A percentile compares a stretch with the other conserved stretches of the same genome.
These are phyloP conservation scores for Tubosaeta sp. DNA, from an alignment of 768 basidiomycete genomes.

Conservation along the genomic window DNA sequence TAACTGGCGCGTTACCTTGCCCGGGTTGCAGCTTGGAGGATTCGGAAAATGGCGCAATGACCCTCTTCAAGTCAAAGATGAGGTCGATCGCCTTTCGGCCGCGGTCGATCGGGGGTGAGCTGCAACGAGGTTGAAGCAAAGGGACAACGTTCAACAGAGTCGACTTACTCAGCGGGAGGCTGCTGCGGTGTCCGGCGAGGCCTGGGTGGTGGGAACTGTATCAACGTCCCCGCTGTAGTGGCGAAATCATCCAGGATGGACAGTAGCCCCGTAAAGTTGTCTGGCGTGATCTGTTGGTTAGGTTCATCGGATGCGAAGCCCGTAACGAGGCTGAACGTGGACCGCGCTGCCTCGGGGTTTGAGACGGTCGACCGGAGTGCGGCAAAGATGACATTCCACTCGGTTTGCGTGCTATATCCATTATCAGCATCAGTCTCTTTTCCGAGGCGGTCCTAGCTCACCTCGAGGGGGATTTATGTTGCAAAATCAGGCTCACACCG, in stretches of 20 bases:
- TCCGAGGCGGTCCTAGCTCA: background rate
- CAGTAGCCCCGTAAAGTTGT: slow-evolving; percentile 79
- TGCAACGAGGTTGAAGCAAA: slow-evolving; percentile 22
- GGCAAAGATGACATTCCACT: slow-evolving; percentile 92
- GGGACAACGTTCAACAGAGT: background rate
- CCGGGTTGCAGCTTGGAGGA: slow-evolving; percentile 36
- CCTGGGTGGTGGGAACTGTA: slow-evolving; percentile 54
- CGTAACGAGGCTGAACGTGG: slow-evolving; percentile 77
- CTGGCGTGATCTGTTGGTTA: slow-evolving; percentile 57
- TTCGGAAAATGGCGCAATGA: slow-evolving; percentile 57
- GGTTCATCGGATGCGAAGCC: slow-evolving; percentile 61
- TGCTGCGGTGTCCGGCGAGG: slow-evolving; percentile 49
- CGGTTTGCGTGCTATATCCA: slow-evolving; percentile 71
- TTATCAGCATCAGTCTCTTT: slow-evolving; percentile 3
- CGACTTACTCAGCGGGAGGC: slow-evolving; percentile 48
- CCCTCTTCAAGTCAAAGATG: slow-evolving; percentile 66
- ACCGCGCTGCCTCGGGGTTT: slow-evolving; percentile 82
- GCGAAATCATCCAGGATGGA: slow-evolving; percentile 87
- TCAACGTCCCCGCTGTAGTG: slow-evolving; percentile 60
- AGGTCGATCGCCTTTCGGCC: slow-evolving; percentile 82
- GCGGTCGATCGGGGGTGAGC: slow-evolving; percentile 74
- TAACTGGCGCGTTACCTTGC: slow-evolving; percentile 20
- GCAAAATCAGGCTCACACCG: slow-evolving; percentile 76
- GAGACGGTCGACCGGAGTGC: slow-evolving; percentile 80
- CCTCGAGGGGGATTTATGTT: slow-evolving; percentile 71